A percentile compares a stretch with the other conserved stretches of the same genome.
Evolutionary conservation across 2,329 filamentous ascomycete species (phyloP).

Genomic region (Trichophaea hybrida): DNA sequence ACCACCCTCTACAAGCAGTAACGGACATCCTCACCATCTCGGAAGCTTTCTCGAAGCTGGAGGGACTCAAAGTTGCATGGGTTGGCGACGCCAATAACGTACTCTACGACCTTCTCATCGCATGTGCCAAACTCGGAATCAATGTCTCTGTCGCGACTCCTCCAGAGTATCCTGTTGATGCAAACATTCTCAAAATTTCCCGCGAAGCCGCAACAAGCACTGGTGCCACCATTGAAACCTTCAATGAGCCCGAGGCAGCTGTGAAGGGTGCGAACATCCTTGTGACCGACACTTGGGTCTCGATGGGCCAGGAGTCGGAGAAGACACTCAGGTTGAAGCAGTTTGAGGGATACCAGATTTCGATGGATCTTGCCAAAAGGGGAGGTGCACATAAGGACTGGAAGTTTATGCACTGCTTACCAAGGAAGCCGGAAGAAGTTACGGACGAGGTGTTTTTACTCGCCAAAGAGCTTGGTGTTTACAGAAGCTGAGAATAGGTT

Average conservation of each 20-base stretch:
- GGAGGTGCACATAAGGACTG: constrained; percentile 78
- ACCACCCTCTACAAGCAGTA: constrained; percentile 86
- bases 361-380: constrained; percentile 63
- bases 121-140: constrained; percentile 71
- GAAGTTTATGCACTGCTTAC: constrained; percentile 98
- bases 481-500: constrained; percentile 87
- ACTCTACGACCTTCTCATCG: constrained; percentile 82
- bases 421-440: constrained; percentile 84
- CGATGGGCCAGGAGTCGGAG: constrained; percentile 93
- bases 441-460: constrained; percentile 93
- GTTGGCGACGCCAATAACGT: constrained; percentile 96
- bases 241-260: constrained; percentile 61
- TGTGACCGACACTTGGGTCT: constrained; percentile 95
- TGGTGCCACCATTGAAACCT: constrained; percentile 19
- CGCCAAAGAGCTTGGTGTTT: constrained; percentile 72
- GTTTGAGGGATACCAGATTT: constrained; percentile 86
- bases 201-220: constrained; percentile 10
- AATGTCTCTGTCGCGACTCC: constrained; percentile 80
- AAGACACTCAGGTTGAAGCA: constrained; percentile 59
- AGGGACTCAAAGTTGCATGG: constrained; percentile 72
- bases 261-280: constrained; percentile 76
- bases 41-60: constrained; percentile 48
- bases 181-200: constrained; percentile 46
- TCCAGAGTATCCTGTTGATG: constrained; percentile 66
- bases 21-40: constrained; percentile 86